phyloP scores from a whole-genome alignment of 306 rosid genomes.

The Cucurbita pepo region DNA sequence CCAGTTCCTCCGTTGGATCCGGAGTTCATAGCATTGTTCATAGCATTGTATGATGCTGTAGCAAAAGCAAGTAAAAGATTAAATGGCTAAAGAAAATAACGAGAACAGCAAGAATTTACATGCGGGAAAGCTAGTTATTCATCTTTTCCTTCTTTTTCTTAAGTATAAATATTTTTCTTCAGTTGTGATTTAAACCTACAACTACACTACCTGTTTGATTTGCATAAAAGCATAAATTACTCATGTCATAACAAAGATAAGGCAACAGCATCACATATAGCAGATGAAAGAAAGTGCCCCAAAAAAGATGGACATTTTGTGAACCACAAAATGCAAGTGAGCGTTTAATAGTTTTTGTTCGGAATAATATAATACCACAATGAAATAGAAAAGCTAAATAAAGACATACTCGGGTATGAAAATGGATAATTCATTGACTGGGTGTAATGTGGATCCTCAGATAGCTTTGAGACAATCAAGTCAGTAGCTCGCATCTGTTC shows the following conservation, averaged over 20 bases:
- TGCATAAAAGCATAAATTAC: neutral
- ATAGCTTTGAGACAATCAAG: conserved; percentile 68
- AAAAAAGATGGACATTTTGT: neutral
- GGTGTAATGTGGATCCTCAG: conserved; percentile 85
- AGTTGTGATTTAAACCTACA: neutral
- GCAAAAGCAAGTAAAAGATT: conserved; percentile 54
- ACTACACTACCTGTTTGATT: neutral
- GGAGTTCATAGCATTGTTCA: conserved; percentile 38
- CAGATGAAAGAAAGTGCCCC: neutral
- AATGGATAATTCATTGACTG: conserved; percentile 88
- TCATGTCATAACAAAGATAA: neutral
- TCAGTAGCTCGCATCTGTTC: conserved; percentile 92
- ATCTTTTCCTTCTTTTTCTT: neutral
- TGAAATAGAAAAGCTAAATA: neutral
- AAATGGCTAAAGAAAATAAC: conserved; percentile 47
- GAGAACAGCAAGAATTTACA: conserved; percentile 50
- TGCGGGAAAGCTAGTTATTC: neutral
- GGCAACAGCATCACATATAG: neutral
- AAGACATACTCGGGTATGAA: conserved; percentile 76
- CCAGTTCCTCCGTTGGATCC: conserved; percentile 56
- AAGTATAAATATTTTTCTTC: neutral
- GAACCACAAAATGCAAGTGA: neutral
- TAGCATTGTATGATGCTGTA: conserved; percentile 47
- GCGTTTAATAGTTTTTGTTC: neutral
- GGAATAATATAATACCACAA: neutral